Evolutionary conservation across 352 stramenopile species (phyloP).

Genomic region (Phytopythium sindhum): DNA sequence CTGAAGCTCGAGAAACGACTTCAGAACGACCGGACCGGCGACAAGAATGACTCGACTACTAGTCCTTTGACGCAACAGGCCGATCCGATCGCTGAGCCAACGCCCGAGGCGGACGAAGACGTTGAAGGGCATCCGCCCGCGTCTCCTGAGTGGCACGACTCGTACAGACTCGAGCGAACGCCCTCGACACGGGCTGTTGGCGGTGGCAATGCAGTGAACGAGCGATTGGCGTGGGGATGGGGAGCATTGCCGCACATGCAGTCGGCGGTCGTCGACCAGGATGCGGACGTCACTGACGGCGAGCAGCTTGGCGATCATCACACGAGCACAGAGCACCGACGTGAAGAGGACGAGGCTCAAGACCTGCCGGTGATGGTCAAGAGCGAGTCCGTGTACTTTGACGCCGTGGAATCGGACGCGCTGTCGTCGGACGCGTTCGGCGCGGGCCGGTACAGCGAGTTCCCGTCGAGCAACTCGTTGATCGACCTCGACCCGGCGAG

Average conservation of each 20-base stretch:
- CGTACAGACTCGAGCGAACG: conserved; percentile 9
- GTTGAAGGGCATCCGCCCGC: background rate
- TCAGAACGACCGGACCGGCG: background rate
- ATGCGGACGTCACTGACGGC: conserved; percentile 8
- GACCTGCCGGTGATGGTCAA: conserved; percentile 54
- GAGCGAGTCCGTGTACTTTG: conserved; percentile 75
- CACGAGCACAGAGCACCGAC: background rate
- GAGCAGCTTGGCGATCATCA: background rate
- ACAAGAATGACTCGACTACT: background rate
- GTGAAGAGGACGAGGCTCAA: conserved; percentile 12
- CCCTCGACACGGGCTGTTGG: conserved; percentile 1
- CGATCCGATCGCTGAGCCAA: background rate
- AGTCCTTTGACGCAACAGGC: background rate
- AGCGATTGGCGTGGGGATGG: conserved; percentile 58
- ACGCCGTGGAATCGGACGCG: conserved; percentile 52
- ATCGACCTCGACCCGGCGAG: conserved; percentile 8
- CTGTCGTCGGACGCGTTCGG: conserved; percentile 5
- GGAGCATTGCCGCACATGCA: conserved; percentile 40
- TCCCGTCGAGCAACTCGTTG: conserved; percentile 6
- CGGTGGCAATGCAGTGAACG: conserved; percentile 13
- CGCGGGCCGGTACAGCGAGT: background rate
- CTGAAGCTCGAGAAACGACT: background rate
- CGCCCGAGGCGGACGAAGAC: background rate
- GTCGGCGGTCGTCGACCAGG: conserved; percentile 13
- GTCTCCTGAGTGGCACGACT: conserved; percentile 13